These are phyloP conservation scores for Neospermospora avenae DNA, from an alignment of 2,329 filamentous ascomycete species.

Conservation along the genomic window DNA sequence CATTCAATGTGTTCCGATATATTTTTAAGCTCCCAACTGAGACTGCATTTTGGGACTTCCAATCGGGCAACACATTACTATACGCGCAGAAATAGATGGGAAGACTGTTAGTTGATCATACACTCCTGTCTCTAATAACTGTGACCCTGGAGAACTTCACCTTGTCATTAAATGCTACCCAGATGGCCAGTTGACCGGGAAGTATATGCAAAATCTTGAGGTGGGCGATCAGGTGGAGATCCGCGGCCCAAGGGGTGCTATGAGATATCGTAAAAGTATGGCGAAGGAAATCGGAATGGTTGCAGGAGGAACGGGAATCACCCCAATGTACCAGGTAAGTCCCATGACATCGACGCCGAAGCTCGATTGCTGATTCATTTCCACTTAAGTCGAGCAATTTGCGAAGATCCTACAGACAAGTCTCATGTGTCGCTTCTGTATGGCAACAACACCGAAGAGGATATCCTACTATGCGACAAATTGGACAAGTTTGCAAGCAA, in stretches of 20 bases:
- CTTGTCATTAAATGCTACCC: slow-evolving; percentile 52
- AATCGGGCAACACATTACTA: slow-evolving; percentile 41
- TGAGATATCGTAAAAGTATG: slow-evolving; percentile 46
- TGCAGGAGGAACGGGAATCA: slow-evolving; percentile 51
- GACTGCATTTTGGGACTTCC: slow-evolving; percentile 39
- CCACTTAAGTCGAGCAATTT: slow-evolving; percentile 56
- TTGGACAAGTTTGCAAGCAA: slow-evolving; percentile 50
- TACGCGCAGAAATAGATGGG: slow-evolving; percentile 37
- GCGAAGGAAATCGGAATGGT: slow-evolving; percentile 51
- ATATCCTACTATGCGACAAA: slow-evolving; percentile 56
- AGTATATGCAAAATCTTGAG: slow-evolving; percentile 46
- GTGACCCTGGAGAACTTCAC: slow-evolving; percentile 47
- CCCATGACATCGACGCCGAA: no score
- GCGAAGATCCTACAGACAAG: slow-evolving; percentile 55
- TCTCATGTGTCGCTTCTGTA: slow-evolving; percentile 57
- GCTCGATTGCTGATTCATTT: no score
- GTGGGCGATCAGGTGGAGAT: slow-evolving; percentile 49
- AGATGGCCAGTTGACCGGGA: slow-evolving; percentile 46
- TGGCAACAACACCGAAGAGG: slow-evolving; percentile 54
- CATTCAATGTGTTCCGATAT: slow-evolving; percentile 19
- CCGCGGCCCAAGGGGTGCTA: slow-evolving; percentile 54
- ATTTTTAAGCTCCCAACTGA: slow-evolving; percentile 36
- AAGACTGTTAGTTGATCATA: slow-evolving; percentile 38
- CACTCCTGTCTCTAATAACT: slow-evolving; percentile 48
- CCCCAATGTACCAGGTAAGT: slow-evolving; percentile 52